Evolutionary conservation across 2,329 filamentous ascomycete genomes (phyloP), one percentile per base, ranked within the genome.

Genomic region (Leptodontidium sp.): DNA sequence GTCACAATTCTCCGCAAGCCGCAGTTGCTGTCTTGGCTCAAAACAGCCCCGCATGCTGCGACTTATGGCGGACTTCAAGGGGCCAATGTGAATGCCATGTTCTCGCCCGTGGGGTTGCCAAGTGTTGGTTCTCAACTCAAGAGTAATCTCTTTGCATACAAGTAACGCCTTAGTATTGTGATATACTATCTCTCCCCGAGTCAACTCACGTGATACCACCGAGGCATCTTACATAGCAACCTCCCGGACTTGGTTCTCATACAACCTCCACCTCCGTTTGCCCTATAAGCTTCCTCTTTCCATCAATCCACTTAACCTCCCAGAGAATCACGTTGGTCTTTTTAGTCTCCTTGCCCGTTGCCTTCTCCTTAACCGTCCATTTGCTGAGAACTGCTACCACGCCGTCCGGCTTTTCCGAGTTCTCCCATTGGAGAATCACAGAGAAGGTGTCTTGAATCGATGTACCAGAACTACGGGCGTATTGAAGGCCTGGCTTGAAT

Each of bases 341-440:
- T 26, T 57, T 55, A 21, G 32, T 65, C 62, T 65, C 62, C n/a
- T 65, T 65, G 24, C 29, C 29, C 29, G 29, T 32, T 32, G 29
- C 29, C 29, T 32, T 32, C 29, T 32, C 29, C 29, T 32, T 57
- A 17, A 21, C n/a, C 29, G 49, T 65, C 49, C 47, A 65, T 45
- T 65, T 45, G 21, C 49, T 57, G 15, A 65, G 32, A 21, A 55
- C 49, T 29, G 62, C 62, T 2, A 65, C 62, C n/a, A 57, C 62
- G 49, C 62, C 62, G 47, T 47, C 62, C 62, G 35, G 50, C 49
- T 65, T 43, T 15, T 65, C 62, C 15, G 47, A 2, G 32, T 65
- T 47, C 35, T 65, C 62, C 62, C 62, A 65, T 43, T 65, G 49
- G n/a, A 65, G 62, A 47, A 65, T 65, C n/a, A 55, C 62, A 26